Base-by-base conservation (phyloP, 139 green algal genomes). In the Prasinococcaceae sp. region DNA sequence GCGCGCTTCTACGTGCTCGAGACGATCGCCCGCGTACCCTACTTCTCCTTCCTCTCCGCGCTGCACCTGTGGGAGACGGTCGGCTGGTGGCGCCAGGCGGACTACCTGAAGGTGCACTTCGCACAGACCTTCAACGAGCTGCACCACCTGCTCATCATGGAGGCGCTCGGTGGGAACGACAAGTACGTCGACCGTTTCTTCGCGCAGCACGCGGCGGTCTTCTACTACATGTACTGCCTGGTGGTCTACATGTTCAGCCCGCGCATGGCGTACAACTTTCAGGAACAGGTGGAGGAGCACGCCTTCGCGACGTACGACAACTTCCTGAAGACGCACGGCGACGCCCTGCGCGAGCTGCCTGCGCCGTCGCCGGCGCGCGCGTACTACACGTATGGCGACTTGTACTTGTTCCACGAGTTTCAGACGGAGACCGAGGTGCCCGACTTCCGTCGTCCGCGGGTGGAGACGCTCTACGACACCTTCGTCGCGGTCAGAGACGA, bases 101-200 rank as follows among this genome's bases (percentile, higher is more conserved):
- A 76, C 19, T 61, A 65, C 25, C 41, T 75, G n/a, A 76, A 72
- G 25, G 57, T 61, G 35, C 68, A 76, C 58, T 76, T 76, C 40
- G 68, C 63, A 30, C 44, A 76, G 58, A 71, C 47, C 26, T 72
- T 47, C 51, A 75, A 74, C 50, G 68, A 76, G 51, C 47, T 63
- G 50, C 68, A 76, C 41, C 68, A 76, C 50, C 44, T 77, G 32
- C 38, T 70, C 10, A 72, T 73, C 38, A 75, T 75, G 67, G 67
- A 75, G 54, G 41, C 50, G 10, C 44, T 75, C 14, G 67, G 61
- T 9, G 67, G 61, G 10, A 42, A 63, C 24, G 25, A 60, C 6
- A 16, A 17, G 3, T 76, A 42, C 32, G 4, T 39, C 6, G 68
- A 77, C 49, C 41, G 68, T 3, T 76, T 72, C 41, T 40, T 76